These are phyloP conservation scores for Tolypocladium guangdongense DNA, from an alignment of 2,329 filamentous ascomycete species.

Conservation along the genomic window DNA sequence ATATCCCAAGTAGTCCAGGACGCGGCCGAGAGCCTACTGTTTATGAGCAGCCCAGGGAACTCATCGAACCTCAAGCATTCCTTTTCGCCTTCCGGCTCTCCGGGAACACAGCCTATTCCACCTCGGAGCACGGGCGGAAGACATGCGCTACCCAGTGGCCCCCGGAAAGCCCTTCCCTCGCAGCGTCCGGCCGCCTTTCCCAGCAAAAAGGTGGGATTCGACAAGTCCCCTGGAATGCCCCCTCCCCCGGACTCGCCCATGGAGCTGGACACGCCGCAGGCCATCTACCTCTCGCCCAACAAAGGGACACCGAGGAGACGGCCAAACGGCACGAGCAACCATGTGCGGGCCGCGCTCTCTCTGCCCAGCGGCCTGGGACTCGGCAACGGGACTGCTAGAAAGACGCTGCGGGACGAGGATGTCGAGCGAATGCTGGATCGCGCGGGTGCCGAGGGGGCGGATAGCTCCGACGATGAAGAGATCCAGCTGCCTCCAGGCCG, in stretches of 20 bases:
- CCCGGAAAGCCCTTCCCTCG: constrained; percentile 40
- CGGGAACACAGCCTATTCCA: constrained; percentile 14
- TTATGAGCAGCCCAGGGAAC: constrained; percentile 72
- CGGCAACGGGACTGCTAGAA: constrained; percentile 24
- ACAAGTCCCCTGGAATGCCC: constrained; percentile 29
- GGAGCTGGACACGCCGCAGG: constrained; percentile 31
- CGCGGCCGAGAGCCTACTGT: constrained; percentile 67
- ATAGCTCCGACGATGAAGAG: constrained; percentile 47
- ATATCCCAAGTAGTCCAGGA: constrained; percentile 57
- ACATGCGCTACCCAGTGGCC: constrained; percentile 34
- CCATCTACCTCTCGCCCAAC: constrained; percentile 13
- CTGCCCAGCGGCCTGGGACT: constrained; percentile 37
- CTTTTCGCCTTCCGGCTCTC: constrained; percentile 34
- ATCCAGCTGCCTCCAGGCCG: constrained; percentile 34
- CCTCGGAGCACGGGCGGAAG: constrained; percentile 10
- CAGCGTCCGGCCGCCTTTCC: constrained; percentile 30
- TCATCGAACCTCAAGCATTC: constrained; percentile 49
- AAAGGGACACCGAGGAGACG: constrained; percentile 31
- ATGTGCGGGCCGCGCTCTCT: constrained; percentile 31
- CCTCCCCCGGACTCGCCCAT: constrained; percentile 31
- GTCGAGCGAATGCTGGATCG: constrained; percentile 48
- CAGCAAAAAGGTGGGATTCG: constrained; percentile 36
- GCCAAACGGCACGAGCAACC: constrained; percentile 26
- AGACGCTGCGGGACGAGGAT: constrained; percentile 40
- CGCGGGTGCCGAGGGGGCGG: constrained; percentile 35